Conservation (phyloP, 371 early-diverging fungal genomes). For the Phascolomyces articulosus region DNA sequence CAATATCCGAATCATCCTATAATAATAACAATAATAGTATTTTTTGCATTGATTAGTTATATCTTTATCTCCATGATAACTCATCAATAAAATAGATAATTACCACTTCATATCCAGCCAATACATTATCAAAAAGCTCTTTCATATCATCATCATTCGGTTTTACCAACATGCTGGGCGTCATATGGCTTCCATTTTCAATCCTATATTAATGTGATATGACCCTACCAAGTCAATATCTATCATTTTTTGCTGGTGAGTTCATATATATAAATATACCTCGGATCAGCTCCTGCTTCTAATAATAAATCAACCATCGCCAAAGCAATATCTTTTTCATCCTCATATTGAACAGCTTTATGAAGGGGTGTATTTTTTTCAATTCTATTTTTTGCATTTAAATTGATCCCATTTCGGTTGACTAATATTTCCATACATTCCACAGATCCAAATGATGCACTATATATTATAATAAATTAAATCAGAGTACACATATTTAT, state of each 20-base stretch:
- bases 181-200: slow-evolving; percentile 14
- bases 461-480: slow-evolving; percentile 16
- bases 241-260: neutral
- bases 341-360: slow-evolving; percentile 58
- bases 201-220: slow-evolving; percentile 3
- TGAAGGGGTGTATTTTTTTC: slow-evolving; percentile 70
- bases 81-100: too few species aligned
- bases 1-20: slow-evolving; percentile 20
- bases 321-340: slow-evolving; percentile 57
- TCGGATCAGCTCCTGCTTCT: slow-evolving; percentile 58
- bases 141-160: slow-evolving; percentile 23
- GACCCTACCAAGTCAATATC: neutral
- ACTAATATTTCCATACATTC: slow-evolving; percentile 61
- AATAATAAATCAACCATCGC: slow-evolving; percentile 58
- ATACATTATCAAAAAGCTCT: slow-evolving; percentile 19
- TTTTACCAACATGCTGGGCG: slow-evolving; percentile 16
- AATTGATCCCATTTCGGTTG: slow-evolving; percentile 44
- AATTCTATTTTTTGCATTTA: slow-evolving; percentile 48
- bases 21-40: too few species aligned
- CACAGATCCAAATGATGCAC: slow-evolving; percentile 60
- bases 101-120: slow-evolving; percentile 24
- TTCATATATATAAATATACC: slow-evolving; percentile 20
- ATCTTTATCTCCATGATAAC: too few species aligned
- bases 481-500: neutral
- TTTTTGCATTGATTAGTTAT: too few species aligned